A percentile compares a stretch with the other conserved stretches of the same genome.
These are phyloP conservation scores for Monosporozyma aerobia DNA, from an alignment of 805 yeast genomes.

Conservation along the genomic window DNA sequence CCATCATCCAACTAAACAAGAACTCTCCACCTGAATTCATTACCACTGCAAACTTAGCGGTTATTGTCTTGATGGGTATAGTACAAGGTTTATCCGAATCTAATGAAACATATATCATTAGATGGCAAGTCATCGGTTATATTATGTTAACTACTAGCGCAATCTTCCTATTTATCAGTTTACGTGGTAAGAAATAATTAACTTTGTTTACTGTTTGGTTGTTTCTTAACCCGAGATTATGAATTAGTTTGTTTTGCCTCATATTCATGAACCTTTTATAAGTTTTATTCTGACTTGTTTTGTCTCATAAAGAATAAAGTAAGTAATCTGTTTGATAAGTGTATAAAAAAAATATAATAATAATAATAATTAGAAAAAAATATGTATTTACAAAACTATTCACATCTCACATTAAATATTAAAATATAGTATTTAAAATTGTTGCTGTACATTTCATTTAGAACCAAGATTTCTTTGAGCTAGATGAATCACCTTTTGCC, in stretches of 20 bases:
- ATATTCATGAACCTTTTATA: background rate
- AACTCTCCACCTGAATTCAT: constrained; percentile 20
- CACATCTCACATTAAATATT: background rate
- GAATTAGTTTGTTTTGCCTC: background rate
- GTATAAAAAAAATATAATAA: background rate
- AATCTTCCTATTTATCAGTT: constrained; percentile 11
- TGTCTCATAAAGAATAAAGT: background rate
- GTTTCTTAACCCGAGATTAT: background rate
- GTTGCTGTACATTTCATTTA: background rate
- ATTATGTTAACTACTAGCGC: constrained; percentile 20
- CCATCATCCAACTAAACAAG: constrained; percentile 19
- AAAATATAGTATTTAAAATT: background rate
- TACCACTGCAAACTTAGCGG: constrained; percentile 23
- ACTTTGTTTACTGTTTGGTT: background rate
- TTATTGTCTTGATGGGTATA: constrained; percentile 22
- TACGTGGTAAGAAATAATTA: constrained; percentile 4
- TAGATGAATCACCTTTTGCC: background rate
- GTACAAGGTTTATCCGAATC: constrained; percentile 26
- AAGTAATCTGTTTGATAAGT: background rate
- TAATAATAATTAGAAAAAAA: no score
- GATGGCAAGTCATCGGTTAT: constrained; percentile 29
- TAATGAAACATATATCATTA: constrained; percentile 21
- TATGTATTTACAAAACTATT: constrained; percentile 1
- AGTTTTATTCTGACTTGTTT: background rate
- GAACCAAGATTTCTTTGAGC: constrained; percentile 1